These are phyloP conservation scores for Tricholoma sp. DNA, from an alignment of 768 basidiomycete genomes.

Conservation along the genomic window DNA sequence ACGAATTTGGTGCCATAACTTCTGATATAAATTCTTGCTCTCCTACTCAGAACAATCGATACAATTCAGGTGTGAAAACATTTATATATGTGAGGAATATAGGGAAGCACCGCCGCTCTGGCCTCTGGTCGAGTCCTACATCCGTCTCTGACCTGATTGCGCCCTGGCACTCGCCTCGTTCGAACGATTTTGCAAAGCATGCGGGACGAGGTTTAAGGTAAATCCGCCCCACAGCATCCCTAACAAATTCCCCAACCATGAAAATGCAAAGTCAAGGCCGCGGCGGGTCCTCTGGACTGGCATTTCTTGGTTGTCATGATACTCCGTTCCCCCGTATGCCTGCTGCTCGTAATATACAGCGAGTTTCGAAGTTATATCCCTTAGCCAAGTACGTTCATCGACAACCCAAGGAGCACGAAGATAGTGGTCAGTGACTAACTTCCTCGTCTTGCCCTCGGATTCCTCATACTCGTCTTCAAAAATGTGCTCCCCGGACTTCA, in stretches of 20 bases:
- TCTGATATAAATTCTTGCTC: too few species aligned
- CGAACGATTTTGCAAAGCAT: background rate
- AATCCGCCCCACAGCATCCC: background rate
- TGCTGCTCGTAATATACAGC: constrained; percentile 3
- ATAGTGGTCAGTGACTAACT: constrained; percentile 6
- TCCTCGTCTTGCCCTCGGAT: constrained; percentile 8
- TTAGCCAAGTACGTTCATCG: constrained; percentile 1
- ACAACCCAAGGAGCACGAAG: constrained; percentile 3
- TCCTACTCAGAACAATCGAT: too few species aligned
- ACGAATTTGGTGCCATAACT: too few species aligned
- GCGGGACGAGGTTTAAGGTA: background rate
- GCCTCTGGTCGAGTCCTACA: background rate
- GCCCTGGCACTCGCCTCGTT: background rate
- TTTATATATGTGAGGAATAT: too few species aligned
- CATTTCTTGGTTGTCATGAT: background rate
- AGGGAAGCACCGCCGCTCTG: too few species aligned
- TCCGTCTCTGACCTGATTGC: background rate
- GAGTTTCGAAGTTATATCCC: constrained; percentile 1
- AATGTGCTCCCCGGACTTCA: constrained; percentile 10
- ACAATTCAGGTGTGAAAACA: too few species aligned
- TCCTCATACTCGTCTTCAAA: constrained; percentile 18
- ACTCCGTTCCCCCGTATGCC: background rate
- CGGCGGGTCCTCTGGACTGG: background rate
- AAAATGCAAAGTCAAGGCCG: background rate
- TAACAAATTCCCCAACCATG: background rate